These are phyloP conservation scores for Pythium vanterpoolii DNA, from an alignment of 352 stramenopile genomes.

Conservation along the genomic window DNA sequence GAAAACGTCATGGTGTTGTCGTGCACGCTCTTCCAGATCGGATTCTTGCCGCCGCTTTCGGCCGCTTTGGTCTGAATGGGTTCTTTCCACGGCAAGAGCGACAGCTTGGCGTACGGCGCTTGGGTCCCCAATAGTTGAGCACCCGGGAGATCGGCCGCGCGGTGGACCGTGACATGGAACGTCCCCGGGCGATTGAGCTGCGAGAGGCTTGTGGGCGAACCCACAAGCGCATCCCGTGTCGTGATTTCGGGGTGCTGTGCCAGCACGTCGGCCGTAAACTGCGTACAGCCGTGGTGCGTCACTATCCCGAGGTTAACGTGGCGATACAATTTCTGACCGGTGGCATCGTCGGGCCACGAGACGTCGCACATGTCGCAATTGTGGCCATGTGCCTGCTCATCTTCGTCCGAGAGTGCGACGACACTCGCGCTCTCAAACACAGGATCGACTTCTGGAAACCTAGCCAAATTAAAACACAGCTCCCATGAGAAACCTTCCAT, in stretches of 20 bases:
- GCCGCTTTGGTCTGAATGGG: conserved; percentile 73
- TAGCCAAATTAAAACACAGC: conserved; percentile 5
- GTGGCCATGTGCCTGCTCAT: conserved; percentile 14
- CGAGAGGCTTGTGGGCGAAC: conserved; percentile 34
- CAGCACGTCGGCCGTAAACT: conserved; percentile 76
- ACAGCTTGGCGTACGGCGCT: conserved; percentile 70
- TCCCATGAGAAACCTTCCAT: neutral
- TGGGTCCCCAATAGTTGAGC: conserved; percentile 63
- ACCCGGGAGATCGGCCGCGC: conserved; percentile 67
- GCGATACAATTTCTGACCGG: conserved; percentile 48
- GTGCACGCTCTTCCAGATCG: conserved; percentile 65
- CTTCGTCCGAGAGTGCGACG: conserved; percentile 38
- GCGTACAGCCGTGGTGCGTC: conserved; percentile 69
- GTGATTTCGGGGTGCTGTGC: conserved; percentile 51
- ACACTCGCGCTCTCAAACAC: conserved; percentile 68
- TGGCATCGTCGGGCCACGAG: conserved; percentile 71
- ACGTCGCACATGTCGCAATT: conserved; percentile 83
- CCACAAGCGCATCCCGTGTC: conserved; percentile 48
- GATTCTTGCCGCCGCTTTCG: conserved; percentile 71
- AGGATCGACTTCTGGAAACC: conserved; percentile 59
- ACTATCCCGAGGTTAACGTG: conserved; percentile 48
- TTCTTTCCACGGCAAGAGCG: conserved; percentile 82
- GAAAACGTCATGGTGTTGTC: conserved; percentile 83
- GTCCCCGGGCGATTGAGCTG: conserved; percentile 65
- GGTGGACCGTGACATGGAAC: conserved; percentile 73